Percentiles rank a stretch among this genome's conserved stretches.
phyloP scores from a whole-genome alignment of 352 stramenopile species.

The Pythium coloratum region DNA sequence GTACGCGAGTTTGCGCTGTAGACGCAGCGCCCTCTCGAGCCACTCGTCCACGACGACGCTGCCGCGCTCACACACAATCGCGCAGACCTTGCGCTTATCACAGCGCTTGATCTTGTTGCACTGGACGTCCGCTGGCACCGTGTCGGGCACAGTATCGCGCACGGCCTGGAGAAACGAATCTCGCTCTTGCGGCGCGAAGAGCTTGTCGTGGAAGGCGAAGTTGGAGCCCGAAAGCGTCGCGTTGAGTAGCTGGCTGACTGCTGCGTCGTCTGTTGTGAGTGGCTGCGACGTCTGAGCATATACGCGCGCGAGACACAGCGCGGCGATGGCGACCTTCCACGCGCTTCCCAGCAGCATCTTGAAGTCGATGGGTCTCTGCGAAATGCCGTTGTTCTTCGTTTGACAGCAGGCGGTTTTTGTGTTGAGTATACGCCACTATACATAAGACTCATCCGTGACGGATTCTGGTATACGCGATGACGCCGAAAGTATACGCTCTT shows the following conservation, averaged over 20 bases:
- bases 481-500: background rate
- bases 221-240: constrained; percentile 19
- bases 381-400: background rate
- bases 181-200: constrained; percentile 18
- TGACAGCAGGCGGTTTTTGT: background rate
- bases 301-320: background rate
- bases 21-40: constrained; percentile 32
- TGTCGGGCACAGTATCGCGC: constrained; percentile 51
- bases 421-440: constrained; percentile 17
- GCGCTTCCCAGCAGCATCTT: constrained; percentile 22
- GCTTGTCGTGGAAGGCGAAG: constrained; percentile 16
- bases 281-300: background rate
- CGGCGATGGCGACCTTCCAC: constrained; percentile 12
- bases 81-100: constrained; percentile 52
- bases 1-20: constrained; percentile 53
- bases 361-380: constrained; percentile 4
- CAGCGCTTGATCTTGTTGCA: constrained; percentile 54
- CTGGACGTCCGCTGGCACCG: constrained; percentile 53
- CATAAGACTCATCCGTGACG: constrained; percentile 14
- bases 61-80: constrained; percentile 49
- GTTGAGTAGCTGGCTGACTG: constrained; percentile 14
- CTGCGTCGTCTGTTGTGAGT: background rate
- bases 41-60: constrained; percentile 45
- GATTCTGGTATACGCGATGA: background rate
- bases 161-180: constrained; percentile 38